Percentiles rank a stretch among this genome's conserved stretches.
phyloP scores from a whole-genome alignment of 164 flowering plant genomes.

The Macadamia integrifolia region DNA sequence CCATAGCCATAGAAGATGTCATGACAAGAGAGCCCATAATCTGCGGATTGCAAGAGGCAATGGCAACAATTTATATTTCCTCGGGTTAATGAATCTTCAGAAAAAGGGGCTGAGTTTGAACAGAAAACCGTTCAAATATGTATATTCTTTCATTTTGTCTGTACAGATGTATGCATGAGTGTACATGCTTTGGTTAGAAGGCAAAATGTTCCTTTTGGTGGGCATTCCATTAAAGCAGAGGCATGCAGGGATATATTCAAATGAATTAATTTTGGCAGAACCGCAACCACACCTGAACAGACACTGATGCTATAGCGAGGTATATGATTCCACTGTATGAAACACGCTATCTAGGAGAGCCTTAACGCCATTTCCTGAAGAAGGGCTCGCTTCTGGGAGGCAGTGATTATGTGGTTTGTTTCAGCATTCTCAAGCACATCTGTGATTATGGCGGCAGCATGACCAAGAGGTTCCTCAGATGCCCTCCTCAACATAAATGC shows the following conservation, averaged over 20 bases:
- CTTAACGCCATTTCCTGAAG: conserved; percentile 96
- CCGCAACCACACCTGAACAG: neutral
- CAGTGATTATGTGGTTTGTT: conserved; percentile 61
- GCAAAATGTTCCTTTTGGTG: neutral
- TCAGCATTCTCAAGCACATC: conserved; percentile 95
- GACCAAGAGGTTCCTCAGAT: conserved; percentile 95
- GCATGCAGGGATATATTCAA: neutral
- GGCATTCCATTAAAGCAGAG: neutral
- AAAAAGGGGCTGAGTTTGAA: no score
- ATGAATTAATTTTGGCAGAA: neutral
- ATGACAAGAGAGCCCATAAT: no score
- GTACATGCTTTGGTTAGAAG: conserved; percentile 8
- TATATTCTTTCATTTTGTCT: neutral
- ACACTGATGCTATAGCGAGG: no score
- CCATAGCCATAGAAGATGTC: no score
- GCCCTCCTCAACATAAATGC: conserved; percentile 95
- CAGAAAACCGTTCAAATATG: neutral
- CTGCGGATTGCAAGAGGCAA: no score
- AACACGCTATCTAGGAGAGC: conserved; percentile 36
- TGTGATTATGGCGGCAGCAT: conserved; percentile 91
- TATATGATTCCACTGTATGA: neutral
- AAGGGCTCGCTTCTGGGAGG: conserved; percentile 79
- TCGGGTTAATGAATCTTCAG: no score
- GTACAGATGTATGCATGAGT: conserved; percentile 11
- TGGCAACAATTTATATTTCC: no score